Conservation (phyloP, 2,329 filamentous ascomycete genomes). For the Emmonsiellopsis sp. region DNA sequence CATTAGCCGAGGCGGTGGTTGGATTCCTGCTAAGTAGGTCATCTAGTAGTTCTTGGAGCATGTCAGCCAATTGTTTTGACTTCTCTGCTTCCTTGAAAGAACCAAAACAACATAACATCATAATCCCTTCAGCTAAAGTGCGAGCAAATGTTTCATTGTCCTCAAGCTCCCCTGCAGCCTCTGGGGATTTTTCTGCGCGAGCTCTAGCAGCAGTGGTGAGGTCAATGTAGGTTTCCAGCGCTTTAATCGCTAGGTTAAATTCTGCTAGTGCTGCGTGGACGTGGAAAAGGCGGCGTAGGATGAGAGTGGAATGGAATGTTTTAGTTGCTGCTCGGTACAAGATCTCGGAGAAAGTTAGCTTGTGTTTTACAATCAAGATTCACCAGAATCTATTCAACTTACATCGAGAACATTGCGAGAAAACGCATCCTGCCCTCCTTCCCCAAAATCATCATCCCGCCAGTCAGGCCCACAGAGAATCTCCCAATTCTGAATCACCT, state of each 20-base stretch:
- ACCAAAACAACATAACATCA: constrained; percentile 74
- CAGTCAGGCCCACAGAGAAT: constrained; percentile 70
- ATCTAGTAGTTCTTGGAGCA: constrained; percentile 39
- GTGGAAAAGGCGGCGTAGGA: constrained; percentile 76
- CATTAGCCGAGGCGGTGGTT: constrained; percentile 10
- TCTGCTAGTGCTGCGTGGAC: constrained; percentile 82
- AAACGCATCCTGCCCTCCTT: constrained; percentile 66
- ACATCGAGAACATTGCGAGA: constrained; percentile 67
- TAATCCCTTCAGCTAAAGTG: constrained; percentile 71
- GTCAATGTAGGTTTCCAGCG: constrained; percentile 84
- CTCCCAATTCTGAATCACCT: constrained; percentile 76
- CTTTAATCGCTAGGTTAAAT: constrained; percentile 82
- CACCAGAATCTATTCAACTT: constrained; percentile 14
- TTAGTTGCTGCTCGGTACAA: constrained; percentile 85
- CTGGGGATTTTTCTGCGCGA: constrained; percentile 60
- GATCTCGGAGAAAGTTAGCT: constrained; percentile 41
- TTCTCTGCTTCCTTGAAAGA: constrained; percentile 66
- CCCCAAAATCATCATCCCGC: constrained; percentile 70
- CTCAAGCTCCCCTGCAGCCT: constrained; percentile 63
- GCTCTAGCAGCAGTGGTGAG: constrained; percentile 80
- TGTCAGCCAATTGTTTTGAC: constrained; percentile 58
- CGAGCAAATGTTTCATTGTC: constrained; percentile 65
- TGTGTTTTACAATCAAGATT: constrained; percentile 4
- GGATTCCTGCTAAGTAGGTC: constrained; percentile 14
- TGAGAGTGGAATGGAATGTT: constrained; percentile 87